phyloP scores from a whole-genome alignment of 306 rosid genomes.

The Luffa aegyptiaca region DNA sequence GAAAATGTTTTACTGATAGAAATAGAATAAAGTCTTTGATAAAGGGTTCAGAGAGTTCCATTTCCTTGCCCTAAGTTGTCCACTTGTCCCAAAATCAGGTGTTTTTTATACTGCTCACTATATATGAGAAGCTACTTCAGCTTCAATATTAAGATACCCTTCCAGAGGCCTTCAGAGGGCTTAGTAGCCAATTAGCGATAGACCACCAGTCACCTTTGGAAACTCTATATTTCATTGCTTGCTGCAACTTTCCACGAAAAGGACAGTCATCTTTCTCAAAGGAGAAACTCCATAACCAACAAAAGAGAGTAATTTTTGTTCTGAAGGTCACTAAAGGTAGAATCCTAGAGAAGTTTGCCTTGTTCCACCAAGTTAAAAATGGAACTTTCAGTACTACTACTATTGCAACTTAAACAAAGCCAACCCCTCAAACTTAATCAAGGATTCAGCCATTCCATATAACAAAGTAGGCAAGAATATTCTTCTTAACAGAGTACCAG shows the following conservation, averaged over 20 bases:
- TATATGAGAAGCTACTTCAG: neutral
- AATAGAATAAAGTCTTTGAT: neutral
- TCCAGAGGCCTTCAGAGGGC: neutral
- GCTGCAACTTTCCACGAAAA: neutral
- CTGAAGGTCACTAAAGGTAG: neutral
- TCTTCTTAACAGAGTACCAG: neutral
- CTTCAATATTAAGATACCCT: neutral
- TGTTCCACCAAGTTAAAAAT: neutral
- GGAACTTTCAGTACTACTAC: neutral
- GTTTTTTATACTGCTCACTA: neutral
- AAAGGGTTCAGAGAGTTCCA: neutral
- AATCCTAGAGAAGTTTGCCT: neutral
- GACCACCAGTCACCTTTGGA: neutral
- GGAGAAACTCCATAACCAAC: neutral
- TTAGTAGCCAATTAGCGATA: neutral
- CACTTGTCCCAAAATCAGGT: neutral
- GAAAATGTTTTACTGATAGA: neutral
- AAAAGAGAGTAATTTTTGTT: neutral
- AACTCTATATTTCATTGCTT: neutral
- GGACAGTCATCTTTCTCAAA: neutral
- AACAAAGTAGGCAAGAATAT: neutral
- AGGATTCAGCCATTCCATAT: neutral
- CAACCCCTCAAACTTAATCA: neutral
- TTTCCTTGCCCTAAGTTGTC: neutral
- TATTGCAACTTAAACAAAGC: neutral